Evolutionary conservation across 331 rosid species (phyloP).

Genomic region (Quercus phellos): DNA sequence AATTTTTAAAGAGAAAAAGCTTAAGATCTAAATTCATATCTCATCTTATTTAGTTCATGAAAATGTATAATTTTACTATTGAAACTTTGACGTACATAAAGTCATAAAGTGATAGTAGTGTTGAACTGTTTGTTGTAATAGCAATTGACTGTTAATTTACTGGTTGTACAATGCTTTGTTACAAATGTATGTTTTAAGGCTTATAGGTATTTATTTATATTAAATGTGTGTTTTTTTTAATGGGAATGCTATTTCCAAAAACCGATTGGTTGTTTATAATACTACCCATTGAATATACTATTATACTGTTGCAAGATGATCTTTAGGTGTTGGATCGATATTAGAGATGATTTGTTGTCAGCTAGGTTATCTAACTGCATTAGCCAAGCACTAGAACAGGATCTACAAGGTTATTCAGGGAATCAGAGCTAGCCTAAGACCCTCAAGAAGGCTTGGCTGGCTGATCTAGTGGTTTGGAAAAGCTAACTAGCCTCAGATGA

Average conservation of each 20-base stretch:
- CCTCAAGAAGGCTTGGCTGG: not conserved
- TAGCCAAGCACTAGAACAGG: not conserved
- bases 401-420: not conserved
- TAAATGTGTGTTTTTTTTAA: not conserved
- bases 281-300: not conserved
- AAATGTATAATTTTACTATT: too few relatives aligned
- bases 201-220: too few relatives aligned
- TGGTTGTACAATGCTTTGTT: not conserved
- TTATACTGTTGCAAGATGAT: not conserved
- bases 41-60: not conserved
- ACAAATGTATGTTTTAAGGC: not conserved
- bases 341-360: not conserved
- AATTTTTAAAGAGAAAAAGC: too few relatives aligned
- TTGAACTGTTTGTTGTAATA: not conserved
- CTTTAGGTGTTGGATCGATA: not conserved
- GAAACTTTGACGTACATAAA: not conserved
- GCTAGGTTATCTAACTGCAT: not conserved
- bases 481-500: not conserved
- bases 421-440: not conserved
- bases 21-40: conserved; percentile 15
- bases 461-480: not conserved
- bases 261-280: not conserved
- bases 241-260: conserved; percentile 6
- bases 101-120: not conserved
- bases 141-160: not conserved